These are phyloP conservation scores for Lachnum nothofagi DNA, from an alignment of 2,329 filamentous ascomycete species.

Conservation along the genomic window DNA sequence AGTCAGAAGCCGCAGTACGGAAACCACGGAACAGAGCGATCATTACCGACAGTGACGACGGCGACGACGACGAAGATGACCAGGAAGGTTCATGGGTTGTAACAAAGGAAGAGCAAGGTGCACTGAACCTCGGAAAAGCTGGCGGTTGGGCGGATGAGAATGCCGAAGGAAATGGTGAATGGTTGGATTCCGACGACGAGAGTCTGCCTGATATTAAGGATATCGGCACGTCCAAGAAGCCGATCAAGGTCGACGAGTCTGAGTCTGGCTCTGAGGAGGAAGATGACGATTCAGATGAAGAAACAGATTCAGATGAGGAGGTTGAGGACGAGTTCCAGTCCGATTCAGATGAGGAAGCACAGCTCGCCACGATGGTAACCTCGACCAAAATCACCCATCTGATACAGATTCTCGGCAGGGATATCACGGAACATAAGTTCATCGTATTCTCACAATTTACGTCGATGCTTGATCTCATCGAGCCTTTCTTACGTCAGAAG, in stretches of 20 bases:
- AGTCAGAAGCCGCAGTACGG: slow-evolving; percentile 38
- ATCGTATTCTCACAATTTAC: slow-evolving; percentile 99
- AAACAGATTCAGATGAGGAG: slow-evolving; percentile 29
- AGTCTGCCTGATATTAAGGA: slow-evolving; percentile 37
- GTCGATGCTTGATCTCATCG: slow-evolving; percentile 92
- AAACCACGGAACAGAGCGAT: slow-evolving; percentile 50
- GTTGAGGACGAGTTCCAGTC: slow-evolving; percentile 32
- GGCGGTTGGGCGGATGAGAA: slow-evolving; percentile 86
- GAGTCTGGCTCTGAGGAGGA: slow-evolving; percentile 30
- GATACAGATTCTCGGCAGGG: slow-evolving; percentile 71
- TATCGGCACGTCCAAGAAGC: slow-evolving; percentile 26
- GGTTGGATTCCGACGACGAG: slow-evolving; percentile 57
- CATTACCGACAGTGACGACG: slow-evolving; percentile 62
- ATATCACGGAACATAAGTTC: slow-evolving; percentile 82
- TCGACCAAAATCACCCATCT: slow-evolving; percentile 92
- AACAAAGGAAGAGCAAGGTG: slow-evolving; percentile 57
- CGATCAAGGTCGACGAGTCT: slow-evolving; percentile 24
- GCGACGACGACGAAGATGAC: slow-evolving; percentile 55
- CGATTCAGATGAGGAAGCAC: slow-evolving; percentile 36
- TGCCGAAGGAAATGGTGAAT: slow-evolving; percentile 80
- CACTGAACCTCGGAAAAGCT: slow-evolving; percentile 63
- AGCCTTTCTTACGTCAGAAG: slow-evolving; percentile 76
- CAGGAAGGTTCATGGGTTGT: slow-evolving; percentile 77
- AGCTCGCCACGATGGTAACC: slow-evolving; percentile 51
- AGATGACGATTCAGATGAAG: slow-evolving; percentile 11